Base-by-base conservation (phyloP, 208 protist species). In the Leishmania lainsoni region DNA sequence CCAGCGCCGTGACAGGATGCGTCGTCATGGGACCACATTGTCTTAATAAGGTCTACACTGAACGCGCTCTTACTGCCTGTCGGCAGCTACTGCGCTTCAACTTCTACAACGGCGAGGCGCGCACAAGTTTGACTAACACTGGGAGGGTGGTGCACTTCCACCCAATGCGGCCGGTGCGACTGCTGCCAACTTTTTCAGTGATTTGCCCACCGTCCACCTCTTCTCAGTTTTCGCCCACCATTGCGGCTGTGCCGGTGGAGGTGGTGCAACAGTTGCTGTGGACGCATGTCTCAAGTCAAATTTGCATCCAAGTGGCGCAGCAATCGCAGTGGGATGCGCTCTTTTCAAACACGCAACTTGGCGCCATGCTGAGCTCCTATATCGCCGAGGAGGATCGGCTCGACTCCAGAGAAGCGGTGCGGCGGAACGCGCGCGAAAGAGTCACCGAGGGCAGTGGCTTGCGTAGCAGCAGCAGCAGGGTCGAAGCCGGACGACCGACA, bases 71-170 rank as follows among this genome's bases (percentile, higher is more conserved):
- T 6, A 61, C 59, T 22, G 79, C 75, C 10, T 87, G 68, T 74
- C n/a, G 29, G 3, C 58, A 75, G 26, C 52, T 87, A 56, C 49
- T 90, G 35, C 76, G 66, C 9, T 86, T 79, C 78, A 77, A 61
- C 73, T 90, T 83, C 51, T 90, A 90, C 78, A 80, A 86, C 76
- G 83, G 83, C 29, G 61, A 69, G 42, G 39, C 32, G 16, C 76
- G 65, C 51, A 75, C 22, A 14, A 90, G 84, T 49, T 39, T 63
- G 79, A 86, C 87, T 48, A 76, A 89, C 77, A 35, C 68, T 14
- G 86, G 77, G 16, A 81, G 81, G 12, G 52, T 12, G 8, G 12
- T 89, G n/a, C 49, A 39, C 66, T 87, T 89, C 66, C 45, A 63
- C 42, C 81, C 83, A 68, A 56, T 89, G 61, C 81, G 39, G 48